Evolutionary conservation across 148 eudicot species (phyloP), one percentile per base, ranked within the genome.

Genomic region (Silene conica): DNA sequence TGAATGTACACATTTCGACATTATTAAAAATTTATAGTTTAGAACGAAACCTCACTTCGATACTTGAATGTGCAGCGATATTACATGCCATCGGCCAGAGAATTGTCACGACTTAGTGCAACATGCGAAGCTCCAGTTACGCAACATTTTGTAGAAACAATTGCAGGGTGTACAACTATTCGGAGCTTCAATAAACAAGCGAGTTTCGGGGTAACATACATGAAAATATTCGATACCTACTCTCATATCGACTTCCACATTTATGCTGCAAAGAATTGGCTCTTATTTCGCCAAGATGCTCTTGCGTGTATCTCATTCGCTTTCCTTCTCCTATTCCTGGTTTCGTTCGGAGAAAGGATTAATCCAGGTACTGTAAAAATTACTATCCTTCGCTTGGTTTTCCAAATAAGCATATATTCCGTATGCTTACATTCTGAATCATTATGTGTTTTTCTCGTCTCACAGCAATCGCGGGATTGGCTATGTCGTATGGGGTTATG

Each of bases 181-280:
- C 55, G 77, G 72, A 74, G 77, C 63, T 74, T 74, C 22, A 52
- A 65, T 56, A 69, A 74, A 55, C 54, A 74, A 60, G 21, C 34
- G 5, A 63, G 63, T 55, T 74, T 74, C 52, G 10, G 26, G 55
- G 62, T 38, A 26, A 61, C 28, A 16, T 74, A 74, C 43, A 74
- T 74, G 77, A 74, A 74, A 26, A 34, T 54, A n/a, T 21, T 65
- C 0, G 77, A 74, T 22, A 25, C 70, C 4, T 74, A 74, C 66
- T 63, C 77, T 61, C 63, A 63, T 2, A 61, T 70, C n/a, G 77
- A 74, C 9, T 74, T 74, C n/a, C 77, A 74, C 11, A 6, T 19
- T 0, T 70, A 70, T 74, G 70, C 77, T 13, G 77, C 77, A 54
- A 64, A 52, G 77, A 74, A 74, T 25, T 74, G 77, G 77, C 62